A percentile compares a stretch with the other conserved stretches of the same genome.
Evolutionary conservation across 169 alveolate species (phyloP).

Genomic region (Cryptosporidium muris): DNA sequence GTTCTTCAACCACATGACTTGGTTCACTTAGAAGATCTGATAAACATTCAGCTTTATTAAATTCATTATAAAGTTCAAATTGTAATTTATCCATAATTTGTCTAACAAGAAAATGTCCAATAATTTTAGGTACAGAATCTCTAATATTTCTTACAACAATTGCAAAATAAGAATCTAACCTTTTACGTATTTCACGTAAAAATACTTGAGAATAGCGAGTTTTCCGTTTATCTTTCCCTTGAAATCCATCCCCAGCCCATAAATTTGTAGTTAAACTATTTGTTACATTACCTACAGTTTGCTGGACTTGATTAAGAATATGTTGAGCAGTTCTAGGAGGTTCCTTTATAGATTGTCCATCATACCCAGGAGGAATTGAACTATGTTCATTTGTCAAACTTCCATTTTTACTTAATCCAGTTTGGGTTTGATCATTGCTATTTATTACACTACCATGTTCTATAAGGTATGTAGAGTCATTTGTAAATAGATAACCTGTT

Average conservation of each 20-base stretch:
- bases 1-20: conserved; percentile 82
- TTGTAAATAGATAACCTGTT: conserved; percentile 92
- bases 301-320: conserved; percentile 60
- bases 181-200: conserved; percentile 91
- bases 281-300: conserved; percentile 54
- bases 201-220: conserved; percentile 73
- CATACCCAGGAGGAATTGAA: conserved; percentile 47
- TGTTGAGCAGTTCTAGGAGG: conserved; percentile 54
- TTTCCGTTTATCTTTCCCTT: conserved; percentile 35
- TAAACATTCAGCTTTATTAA: conserved; percentile 80
- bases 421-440: conserved; percentile 71
- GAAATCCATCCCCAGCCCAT: conserved; percentile 61
- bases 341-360: conserved; percentile 65
- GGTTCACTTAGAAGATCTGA: conserved; percentile 83
- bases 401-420: conserved; percentile 42
- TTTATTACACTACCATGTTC: conserved; percentile 82
- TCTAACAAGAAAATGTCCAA: conserved; percentile 91
- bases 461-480: conserved; percentile 89
- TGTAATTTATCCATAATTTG: conserved; percentile 84
- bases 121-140: conserved; percentile 95
- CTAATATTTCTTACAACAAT: conserved; percentile 94
- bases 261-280: conserved; percentile 52
- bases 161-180: conserved; percentile 94
- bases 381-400: conserved; percentile 22
- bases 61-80: conserved; percentile 82